phyloP scores from a whole-genome alignment of 1,284 basidiomycete genomes.

The Boletus mariae region DNA sequence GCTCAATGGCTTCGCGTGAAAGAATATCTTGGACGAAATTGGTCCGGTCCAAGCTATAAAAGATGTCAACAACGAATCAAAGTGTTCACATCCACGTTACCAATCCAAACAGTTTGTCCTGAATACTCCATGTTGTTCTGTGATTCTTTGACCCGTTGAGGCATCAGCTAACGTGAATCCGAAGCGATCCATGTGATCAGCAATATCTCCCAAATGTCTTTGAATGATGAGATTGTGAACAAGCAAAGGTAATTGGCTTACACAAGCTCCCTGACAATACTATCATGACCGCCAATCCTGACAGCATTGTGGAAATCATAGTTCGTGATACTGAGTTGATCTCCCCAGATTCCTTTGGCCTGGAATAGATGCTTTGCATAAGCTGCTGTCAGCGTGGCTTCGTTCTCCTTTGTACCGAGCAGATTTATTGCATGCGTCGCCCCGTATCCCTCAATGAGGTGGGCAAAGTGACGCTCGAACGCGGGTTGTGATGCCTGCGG shows the following conservation, averaged over 20 bases:
- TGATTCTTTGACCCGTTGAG: constrained; percentile 63
- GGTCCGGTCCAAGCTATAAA: constrained; percentile 85
- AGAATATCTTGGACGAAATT: constrained; percentile 96
- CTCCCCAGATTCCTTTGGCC: constrained; percentile 53
- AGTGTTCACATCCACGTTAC: constrained; percentile 39
- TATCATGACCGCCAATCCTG: constrained; percentile 84
- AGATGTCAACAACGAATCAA: constrained; percentile 3
- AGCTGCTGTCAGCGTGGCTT: constrained; percentile 77
- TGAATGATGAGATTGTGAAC: constrained; percentile 12
- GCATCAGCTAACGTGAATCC: constrained; percentile 83
- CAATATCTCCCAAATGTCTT: constrained; percentile 60
- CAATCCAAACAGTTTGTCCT: constrained; percentile 96
- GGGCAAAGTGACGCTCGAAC: constrained; percentile 90
- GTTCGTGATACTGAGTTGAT: constrained; percentile 72
- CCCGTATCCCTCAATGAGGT: constrained; percentile 81
- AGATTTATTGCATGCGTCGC: constrained; percentile 84
- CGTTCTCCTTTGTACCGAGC: constrained; percentile 88
- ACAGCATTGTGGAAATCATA: constrained; percentile 94
- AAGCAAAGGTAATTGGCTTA: constrained; percentile 30
- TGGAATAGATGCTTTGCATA: constrained; percentile 77
- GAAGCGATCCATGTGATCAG: constrained; percentile 71
- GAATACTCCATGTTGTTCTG: constrained; percentile 86
- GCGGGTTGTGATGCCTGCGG: constrained; percentile 94
- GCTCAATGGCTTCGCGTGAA: constrained; percentile 72
- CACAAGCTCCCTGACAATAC: constrained; percentile 74